A percentile compares a stretch with the other conserved stretches of the same genome.
These are phyloP conservation scores for Neofusicoccum sp. DNA, from an alignment of 2,329 filamentous ascomycete species.

Conservation along the genomic window DNA sequence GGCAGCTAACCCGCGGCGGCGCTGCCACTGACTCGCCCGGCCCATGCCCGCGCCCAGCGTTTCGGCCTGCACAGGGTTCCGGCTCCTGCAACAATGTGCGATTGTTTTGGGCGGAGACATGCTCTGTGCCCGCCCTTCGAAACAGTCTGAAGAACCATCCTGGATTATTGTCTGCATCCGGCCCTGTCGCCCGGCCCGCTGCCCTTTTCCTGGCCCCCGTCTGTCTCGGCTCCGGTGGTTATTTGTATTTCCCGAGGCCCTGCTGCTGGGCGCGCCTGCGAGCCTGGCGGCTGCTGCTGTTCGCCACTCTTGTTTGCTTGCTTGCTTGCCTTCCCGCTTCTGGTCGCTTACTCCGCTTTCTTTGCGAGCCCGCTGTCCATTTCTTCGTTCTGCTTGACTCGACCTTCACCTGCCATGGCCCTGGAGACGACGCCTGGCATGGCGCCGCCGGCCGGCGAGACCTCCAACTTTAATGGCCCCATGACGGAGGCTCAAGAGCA, in stretches of 20 bases:
- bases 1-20: neutral
- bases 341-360: neutral
- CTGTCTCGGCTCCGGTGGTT: too few relatives aligned
- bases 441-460: neutral
- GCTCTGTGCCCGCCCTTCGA: neutral
- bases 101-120: neutral
- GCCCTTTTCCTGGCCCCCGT: too few relatives aligned
- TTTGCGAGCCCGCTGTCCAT: neutral
- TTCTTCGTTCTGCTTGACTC: neutral
- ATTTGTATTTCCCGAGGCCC: too few relatives aligned
- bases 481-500: neutral
- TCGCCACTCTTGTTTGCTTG: too few relatives aligned
- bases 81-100: neutral
- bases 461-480: neutral
- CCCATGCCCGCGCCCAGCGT: neutral
- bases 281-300: too few relatives aligned
- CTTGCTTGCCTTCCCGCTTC: too few relatives aligned
- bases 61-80: conserved; percentile 1
- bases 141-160: neutral
- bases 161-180: too few relatives aligned
- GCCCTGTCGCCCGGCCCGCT: too few relatives aligned
- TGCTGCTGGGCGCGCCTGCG: too few relatives aligned
- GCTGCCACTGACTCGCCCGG: too few relatives aligned
- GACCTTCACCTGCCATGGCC: neutral
- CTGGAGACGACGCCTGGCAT: neutral